Evolutionary conservation across 345 rosid species (phyloP).

Genomic region (Brassica cretica): DNA sequence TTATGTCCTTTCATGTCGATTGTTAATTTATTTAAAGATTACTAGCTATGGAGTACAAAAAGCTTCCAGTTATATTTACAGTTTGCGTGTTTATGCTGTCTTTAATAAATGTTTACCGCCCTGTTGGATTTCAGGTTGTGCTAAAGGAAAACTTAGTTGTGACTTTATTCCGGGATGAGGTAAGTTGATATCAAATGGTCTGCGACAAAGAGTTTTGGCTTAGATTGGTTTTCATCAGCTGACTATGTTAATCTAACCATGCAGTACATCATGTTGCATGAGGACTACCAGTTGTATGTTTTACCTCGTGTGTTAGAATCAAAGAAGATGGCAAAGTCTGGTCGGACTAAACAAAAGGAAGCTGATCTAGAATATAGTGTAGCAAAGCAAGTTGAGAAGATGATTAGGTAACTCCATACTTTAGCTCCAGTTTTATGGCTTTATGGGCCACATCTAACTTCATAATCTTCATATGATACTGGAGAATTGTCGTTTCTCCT

Average conservation of each 20-base stretch:
- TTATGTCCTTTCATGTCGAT: slow-evolving; percentile 20
- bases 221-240: slow-evolving; percentile 29
- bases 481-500: slow-evolving; percentile 3
- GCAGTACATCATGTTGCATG: slow-evolving; percentile 88
- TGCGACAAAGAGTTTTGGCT: slow-evolving; percentile 11
- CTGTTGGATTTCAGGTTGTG: slow-evolving; percentile 65
- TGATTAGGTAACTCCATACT: slow-evolving; percentile 66
- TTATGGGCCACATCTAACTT: slow-evolving; percentile 16
- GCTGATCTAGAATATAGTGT: slow-evolving; percentile 95
- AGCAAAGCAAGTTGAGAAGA: slow-evolving; percentile 98
- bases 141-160: slow-evolving; percentile 91
- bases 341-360: slow-evolving; percentile 92
- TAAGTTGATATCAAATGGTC: slow-evolving; percentile 40
- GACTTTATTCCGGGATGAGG: slow-evolving; percentile 93
- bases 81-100: slow-evolving; percentile 11
- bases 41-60: not conserved
- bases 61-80: slow-evolving; percentile 4
- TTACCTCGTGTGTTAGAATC: slow-evolving; percentile 95
- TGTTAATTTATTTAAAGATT: not conserved
- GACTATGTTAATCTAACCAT: slow-evolving; percentile 40
- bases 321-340: slow-evolving; percentile 98
- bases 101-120: slow-evolving; percentile 6
- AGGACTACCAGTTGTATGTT: slow-evolving; percentile 92
- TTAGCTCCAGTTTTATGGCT: not conserved
- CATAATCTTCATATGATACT: slow-evolving; percentile 20